Conservation (phyloP, 169 alveolate genomes). For the Plasmodium berghei region DNA sequence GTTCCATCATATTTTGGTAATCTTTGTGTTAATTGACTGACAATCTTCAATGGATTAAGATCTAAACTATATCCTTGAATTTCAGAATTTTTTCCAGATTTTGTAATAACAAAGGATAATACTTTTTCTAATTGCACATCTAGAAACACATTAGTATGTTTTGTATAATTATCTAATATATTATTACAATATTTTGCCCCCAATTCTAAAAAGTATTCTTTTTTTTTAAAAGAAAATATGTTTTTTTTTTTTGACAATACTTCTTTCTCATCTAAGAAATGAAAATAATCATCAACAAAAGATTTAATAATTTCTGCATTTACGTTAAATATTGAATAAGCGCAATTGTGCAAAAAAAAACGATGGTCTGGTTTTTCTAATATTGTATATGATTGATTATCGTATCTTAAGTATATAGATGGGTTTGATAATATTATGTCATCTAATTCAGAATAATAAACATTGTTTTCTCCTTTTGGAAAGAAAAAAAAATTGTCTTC, state of each 20-base stretch:
- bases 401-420: constrained; percentile 64
- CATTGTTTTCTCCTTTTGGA: constrained; percentile 42
- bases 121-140: constrained; percentile 66
- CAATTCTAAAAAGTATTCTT: constrained; percentile 61
- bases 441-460: constrained; percentile 40
- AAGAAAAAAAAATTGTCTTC: constrained; percentile 71
- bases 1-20: constrained; percentile 20
- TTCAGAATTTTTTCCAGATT: constrained; percentile 67
- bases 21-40: constrained; percentile 44
- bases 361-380: constrained; percentile 70
- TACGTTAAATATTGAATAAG: constrained; percentile 63
- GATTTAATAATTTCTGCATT: constrained; percentile 53
- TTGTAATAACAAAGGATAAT: constrained; percentile 64
- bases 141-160: constrained; percentile 33
- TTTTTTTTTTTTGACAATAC: constrained; percentile 42
- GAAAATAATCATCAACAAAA: constrained; percentile 58
- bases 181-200: constrained; percentile 75
- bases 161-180: constrained; percentile 61
- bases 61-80: constrained; percentile 68
- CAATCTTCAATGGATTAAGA: constrained; percentile 37
- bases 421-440: constrained; percentile 56
- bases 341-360: constrained; percentile 63
- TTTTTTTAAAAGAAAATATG: constrained; percentile 45
- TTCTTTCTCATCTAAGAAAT: constrained; percentile 40
- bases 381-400: constrained; percentile 56